Conservation (phyloP, 2,329 filamentous ascomycete genomes). For the Atkinsonella texensis region DNA sequence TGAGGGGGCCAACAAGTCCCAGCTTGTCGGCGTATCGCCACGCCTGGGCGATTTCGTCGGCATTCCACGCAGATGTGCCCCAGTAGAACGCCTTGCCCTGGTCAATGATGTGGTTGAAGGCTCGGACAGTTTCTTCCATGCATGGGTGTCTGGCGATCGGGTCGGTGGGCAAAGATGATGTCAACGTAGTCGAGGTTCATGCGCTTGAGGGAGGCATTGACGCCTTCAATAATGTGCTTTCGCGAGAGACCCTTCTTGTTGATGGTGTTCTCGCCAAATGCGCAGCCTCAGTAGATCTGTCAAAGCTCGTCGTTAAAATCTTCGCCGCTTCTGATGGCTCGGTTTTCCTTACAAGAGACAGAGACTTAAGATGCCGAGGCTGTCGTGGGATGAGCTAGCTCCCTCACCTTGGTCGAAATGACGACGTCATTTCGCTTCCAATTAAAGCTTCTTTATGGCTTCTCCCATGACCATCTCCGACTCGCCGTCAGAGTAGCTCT, state of each 20-base stretch:
- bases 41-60: constrained; percentile 52
- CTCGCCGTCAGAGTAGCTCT: constrained; percentile 45
- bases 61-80: constrained; percentile 58
- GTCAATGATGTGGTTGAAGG: constrained; percentile 59
- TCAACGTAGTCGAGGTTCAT: constrained; percentile 51
- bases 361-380: too few species aligned
- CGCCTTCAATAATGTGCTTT: constrained; percentile 59
- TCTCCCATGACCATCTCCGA: constrained; percentile 52
- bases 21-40: constrained; percentile 49
- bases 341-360: too few species aligned
- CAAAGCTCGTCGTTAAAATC: too few species aligned
- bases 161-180: constrained; percentile 56
- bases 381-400: neutral
- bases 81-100: constrained; percentile 58
- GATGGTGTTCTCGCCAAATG: constrained; percentile 47
- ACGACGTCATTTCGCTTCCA: constrained; percentile 52
- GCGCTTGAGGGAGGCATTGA: constrained; percentile 45
- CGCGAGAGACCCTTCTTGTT: constrained; percentile 57
- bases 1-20: constrained; percentile 48
- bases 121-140: constrained; percentile 59
- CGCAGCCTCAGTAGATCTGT: constrained; percentile 52
- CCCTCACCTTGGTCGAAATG: constrained; percentile 43
- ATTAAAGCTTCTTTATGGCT: constrained; percentile 45
- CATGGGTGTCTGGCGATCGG: constrained; percentile 56
- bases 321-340: too few species aligned